phyloP scores from a whole-genome alignment of 805 yeast species.

The Kodamaea sagamina region DNA sequence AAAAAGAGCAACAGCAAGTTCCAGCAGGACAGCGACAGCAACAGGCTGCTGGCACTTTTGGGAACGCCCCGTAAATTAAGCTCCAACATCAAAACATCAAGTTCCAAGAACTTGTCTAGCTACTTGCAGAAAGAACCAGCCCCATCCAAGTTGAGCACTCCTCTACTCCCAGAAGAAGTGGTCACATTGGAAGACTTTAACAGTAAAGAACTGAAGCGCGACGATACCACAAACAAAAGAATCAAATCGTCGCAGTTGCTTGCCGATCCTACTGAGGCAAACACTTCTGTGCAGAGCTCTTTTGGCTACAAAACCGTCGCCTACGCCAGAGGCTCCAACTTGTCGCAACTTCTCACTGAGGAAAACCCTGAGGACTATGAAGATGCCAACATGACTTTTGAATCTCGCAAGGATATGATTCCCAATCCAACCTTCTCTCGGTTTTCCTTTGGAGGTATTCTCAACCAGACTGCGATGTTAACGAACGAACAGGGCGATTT shows the following conservation, averaged over 20 bases:
- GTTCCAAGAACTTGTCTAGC: conserved; percentile 33
- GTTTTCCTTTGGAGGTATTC: conserved; percentile 42
- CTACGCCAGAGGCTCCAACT: conserved; percentile 9
- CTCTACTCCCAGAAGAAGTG: conserved; percentile 1
- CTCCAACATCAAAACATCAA: conserved; percentile 36
- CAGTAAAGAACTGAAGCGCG: conserved; percentile 5
- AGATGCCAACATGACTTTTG: not conserved
- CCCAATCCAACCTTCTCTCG: conserved; percentile 48
- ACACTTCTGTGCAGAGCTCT: conserved; percentile 3
- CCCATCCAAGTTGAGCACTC: conserved; percentile 4
- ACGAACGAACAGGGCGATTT: conserved; percentile 16
- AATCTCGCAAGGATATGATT: conserved; percentile 19
- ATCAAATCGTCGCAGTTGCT: conserved; percentile 3
- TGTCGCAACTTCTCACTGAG: conserved; percentile 23
- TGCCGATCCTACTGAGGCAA: not conserved
- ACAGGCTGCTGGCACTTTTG: conserved; percentile 13
- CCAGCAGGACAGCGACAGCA: not conserved
- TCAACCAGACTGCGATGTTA: conserved; percentile 7
- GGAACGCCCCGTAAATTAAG: conserved; percentile 18
- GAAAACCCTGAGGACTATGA: conserved; percentile 12
- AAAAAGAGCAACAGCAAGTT: conserved; percentile 1
- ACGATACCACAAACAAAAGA: not conserved
- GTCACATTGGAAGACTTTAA: conserved; percentile 8
- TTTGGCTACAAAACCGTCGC: conserved; percentile 9
- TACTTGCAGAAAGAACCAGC: conserved; percentile 11